Evolutionary conservation across 202 grass and related monocot genomes (phyloP).

Genomic region (Zoysia matrella): DNA sequence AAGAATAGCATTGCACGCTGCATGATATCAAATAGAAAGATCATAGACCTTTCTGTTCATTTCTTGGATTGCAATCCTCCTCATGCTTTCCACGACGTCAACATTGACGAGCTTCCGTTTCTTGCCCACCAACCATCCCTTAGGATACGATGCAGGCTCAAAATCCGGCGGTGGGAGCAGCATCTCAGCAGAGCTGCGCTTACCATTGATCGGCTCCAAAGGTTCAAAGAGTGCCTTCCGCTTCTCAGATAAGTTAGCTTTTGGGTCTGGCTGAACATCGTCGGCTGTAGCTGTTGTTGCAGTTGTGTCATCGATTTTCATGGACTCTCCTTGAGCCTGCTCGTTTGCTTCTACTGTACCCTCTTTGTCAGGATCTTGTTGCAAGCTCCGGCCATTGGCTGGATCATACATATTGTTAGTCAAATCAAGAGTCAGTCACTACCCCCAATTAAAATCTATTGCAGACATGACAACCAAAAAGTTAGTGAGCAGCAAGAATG

Average conservation of each 20-base stretch:
- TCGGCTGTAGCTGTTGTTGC: not conserved
- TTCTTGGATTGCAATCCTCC: constrained; percentile 91
- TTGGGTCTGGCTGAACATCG: constrained; percentile 45
- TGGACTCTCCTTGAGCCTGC: constrained; percentile 46
- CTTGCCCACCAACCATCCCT: constrained; percentile 95
- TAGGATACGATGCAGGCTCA: constrained; percentile 75
- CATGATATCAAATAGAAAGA: constrained; percentile 36
- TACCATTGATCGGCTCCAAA: constrained; percentile 60
- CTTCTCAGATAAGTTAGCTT: constrained; percentile 71
- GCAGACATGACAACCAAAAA: constrained; percentile 13
- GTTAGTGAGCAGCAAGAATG: constrained; percentile 26
- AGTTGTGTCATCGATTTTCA: constrained; percentile 46
- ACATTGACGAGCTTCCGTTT: constrained; percentile 98
- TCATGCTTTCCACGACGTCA: constrained; percentile 98
- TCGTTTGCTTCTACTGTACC: constrained; percentile 23
- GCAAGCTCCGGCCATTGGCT: constrained; percentile 67
- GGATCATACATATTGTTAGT: constrained; percentile 60
- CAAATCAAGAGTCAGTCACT: constrained; percentile 40
- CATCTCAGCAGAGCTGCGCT: constrained; percentile 58
- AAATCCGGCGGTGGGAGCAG: constrained; percentile 93
- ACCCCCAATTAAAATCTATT: constrained; percentile 46
- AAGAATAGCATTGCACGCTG: constrained; percentile 28
- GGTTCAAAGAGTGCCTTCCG: constrained; percentile 89
- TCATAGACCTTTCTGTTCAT: constrained; percentile 99
- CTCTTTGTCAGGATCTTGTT: constrained; percentile 57